Evolutionary conservation across 257 asterid species (phyloP), one percentile per base, ranked within the genome.

Genomic region (Rhazya stricta): DNA sequence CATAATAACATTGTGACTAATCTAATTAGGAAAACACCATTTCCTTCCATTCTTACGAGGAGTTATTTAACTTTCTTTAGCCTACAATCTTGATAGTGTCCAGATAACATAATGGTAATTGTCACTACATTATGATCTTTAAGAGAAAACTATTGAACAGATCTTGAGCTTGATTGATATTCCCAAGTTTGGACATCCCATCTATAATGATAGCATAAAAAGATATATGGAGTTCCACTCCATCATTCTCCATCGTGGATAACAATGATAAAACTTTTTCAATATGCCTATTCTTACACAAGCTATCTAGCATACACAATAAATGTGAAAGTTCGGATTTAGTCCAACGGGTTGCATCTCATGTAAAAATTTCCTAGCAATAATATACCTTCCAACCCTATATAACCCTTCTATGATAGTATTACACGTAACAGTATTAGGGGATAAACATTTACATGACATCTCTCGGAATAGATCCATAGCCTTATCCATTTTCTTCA

Each of bases 401-500:
- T 78, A 78, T 56, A 82, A 46, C 25, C 85, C 80, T 42, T 71
- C 80, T 48, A 75, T 29, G 45, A 82, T 36, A 37, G 72, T 54
- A 57, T 23, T 56, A 66, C 65, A 82, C 10, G 82, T 65, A 72
- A 73, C 80, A 19, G 65, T 37, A 39, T 66, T 48, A 56, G 78
- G 62, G 65, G 65, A 58, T 50, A 78, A 27, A 36, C 76, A 74
- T 79, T 78, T 74, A 30, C 12, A 67, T 4, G 76, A 58, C 50
- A 82, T 75, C 75, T 75, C 76, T 18, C 45, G 21, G 50, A 65
- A 75, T 18, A 81, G 65, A 58, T 62, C 72, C 75, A 71, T 43
- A 7, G 82, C 82, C 12, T 81, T 80, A 15, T 78, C 85, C 27
- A 82, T 42, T 66, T 78, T 65, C 71, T 42, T 66, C 51, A 66